Base-by-base conservation (phyloP, 2,329 filamentous ascomycete species). In the Chrysoporthe cubensis region DNA sequence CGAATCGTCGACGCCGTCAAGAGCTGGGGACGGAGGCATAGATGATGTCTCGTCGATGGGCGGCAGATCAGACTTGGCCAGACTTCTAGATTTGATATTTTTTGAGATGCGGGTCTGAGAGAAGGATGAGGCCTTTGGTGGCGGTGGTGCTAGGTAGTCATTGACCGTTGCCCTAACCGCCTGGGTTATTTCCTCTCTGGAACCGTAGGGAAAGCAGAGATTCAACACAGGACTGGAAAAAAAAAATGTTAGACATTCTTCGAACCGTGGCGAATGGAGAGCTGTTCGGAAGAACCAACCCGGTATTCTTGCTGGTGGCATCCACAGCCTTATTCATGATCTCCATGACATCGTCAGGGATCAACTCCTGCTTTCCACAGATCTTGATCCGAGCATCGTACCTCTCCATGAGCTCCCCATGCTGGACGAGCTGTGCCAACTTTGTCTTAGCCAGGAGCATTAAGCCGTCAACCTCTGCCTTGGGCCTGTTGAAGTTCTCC, bases 401-500 rank as follows among this genome's bases (percentile, higher is more conserved):
- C 71, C 92, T 90, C 75, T 98, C 94, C 48, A 99, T 85, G 37
- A 99, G 84, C 75, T 97, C 94, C 42, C 96, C 96, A 74, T 99
- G 96, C 75, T 97, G 93, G 37, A 92, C 90, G 73, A 99, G 84
- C 78, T 99, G 96, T 69, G 91, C 89, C 37, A 99, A 85, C 81
- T 98, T 98, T 75, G 96, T 89, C 82, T 97, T 97, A 69, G 95
- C 95, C 85, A 99, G 93, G 76, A 97, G 91, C 96, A 99, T 99
- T 71, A 99, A 83, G 42, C 93, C 94, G 76, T 97, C 94, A 9
- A 99, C 96, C 79, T 99, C 96, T 79, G 96, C 96, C 79, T 96
- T 94, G 32, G 94, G 95, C 6, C 96, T 90, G 78, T 98, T 97
- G 83, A 97, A 99, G 82, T 99, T 99, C 80, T 99, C 96, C 75